Percentiles rank a stretch among this genome's conserved stretches.
Conservation (phyloP, 1,139 yeast genomes). For the Geotrichum bryndzae region DNA sequence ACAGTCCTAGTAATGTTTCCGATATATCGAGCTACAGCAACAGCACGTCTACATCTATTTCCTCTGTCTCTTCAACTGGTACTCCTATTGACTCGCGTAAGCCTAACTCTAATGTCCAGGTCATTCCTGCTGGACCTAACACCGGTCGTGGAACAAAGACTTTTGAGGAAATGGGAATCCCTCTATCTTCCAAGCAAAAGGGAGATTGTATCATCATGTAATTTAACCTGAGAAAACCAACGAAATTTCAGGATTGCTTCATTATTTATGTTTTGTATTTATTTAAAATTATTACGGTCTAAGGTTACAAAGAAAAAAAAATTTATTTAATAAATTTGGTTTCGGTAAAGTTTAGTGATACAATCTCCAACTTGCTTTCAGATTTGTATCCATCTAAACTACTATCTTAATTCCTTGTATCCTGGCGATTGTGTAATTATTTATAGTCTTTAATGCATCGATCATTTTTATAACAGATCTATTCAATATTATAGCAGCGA, state of each 20-base stretch:
- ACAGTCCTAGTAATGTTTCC: conserved; percentile 2
- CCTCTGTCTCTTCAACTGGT: not conserved
- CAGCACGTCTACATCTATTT: not conserved
- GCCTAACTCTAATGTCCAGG: conserved; percentile 3
- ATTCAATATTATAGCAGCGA: too few species aligned
- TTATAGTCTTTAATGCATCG: too few species aligned
- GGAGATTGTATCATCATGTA: conserved; percentile 32
- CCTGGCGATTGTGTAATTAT: too few species aligned
- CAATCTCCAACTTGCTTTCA: too few species aligned
- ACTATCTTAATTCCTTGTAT: too few species aligned
- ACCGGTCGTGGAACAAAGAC: conserved; percentile 53
- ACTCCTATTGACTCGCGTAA: not conserved
- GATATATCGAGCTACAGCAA: conserved; percentile 9
- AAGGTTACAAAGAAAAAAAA: too few species aligned
- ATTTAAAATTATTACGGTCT: not conserved
- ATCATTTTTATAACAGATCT: too few species aligned
- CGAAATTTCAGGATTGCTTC: not conserved
- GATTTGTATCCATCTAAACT: too few species aligned
- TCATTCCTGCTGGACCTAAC: conserved; percentile 9
- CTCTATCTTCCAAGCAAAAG: conserved; percentile 24
- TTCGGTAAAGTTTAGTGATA: too few species aligned
- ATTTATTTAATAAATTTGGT: too few species aligned
- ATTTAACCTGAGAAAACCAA: not conserved
- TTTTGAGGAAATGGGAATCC: conserved; percentile 35
- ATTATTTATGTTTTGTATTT: not conserved